Percentiles rank a stretch among this genome's conserved stretches.
phyloP scores from a whole-genome alignment of 257 asterid genomes.

The Henckelia pumila region DNA sequence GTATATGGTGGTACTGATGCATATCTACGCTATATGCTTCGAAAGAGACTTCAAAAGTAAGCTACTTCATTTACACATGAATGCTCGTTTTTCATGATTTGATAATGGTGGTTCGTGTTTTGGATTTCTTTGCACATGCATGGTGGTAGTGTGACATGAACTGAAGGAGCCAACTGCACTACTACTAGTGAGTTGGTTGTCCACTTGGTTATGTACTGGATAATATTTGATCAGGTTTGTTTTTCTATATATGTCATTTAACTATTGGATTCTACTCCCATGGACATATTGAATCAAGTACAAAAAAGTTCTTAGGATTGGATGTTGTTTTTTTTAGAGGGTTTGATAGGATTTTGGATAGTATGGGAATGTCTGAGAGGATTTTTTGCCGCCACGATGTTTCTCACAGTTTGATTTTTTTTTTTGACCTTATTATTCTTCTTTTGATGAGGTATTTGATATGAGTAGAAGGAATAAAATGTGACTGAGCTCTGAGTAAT shows the following conservation, averaged over 20 bases:
- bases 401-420: not conserved
- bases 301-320: slow-evolving; percentile 5
- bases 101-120: not conserved
- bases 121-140: not conserved
- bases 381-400: not conserved
- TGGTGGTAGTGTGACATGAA: not conserved
- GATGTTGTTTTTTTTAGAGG: not conserved
- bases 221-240: slow-evolving; percentile 4
- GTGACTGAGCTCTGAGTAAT: slow-evolving; percentile 1
- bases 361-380: not conserved
- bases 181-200: not conserved
- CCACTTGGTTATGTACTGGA: slow-evolving; percentile 1
- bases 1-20: slow-evolving; percentile 79
- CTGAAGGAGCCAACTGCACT: not conserved
- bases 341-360: not conserved
- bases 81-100: not conserved
- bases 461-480: not conserved
- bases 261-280: not conserved
- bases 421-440: slow-evolving; percentile 6
- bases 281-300: slow-evolving; percentile 14
- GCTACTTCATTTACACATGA: slow-evolving; percentile 25
- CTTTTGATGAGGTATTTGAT: not conserved
- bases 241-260: slow-evolving; percentile 8
- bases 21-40: slow-evolving; percentile 85
- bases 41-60: slow-evolving; percentile 72